phyloP scores from a whole-genome alignment of 2,329 filamentous ascomycete species.

The Beauveria sp. region DNA sequence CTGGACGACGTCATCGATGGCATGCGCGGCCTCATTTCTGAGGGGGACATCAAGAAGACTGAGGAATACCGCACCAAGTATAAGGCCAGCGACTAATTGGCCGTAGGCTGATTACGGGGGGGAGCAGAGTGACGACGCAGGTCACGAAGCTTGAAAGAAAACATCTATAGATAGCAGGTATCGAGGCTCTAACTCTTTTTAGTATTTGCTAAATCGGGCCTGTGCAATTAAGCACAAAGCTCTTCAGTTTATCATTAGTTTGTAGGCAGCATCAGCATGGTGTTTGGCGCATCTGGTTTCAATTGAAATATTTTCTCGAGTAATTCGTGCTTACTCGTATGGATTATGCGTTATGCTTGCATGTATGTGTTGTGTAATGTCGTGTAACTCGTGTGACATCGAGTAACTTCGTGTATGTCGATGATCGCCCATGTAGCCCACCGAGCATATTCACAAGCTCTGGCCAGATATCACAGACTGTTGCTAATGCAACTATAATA shows the following conservation, averaged over 20 bases:
- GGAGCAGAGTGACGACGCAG: not conserved
- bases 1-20: constrained; percentile 75
- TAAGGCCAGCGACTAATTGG: constrained; percentile 49
- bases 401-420: not conserved
- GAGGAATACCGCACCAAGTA: constrained; percentile 66
- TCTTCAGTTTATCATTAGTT: constrained; percentile 5
- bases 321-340: not conserved
- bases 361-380: not conserved
- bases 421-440: not conserved
- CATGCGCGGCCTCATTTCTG: constrained; percentile 53
- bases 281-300: constrained; percentile 6
- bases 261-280: constrained; percentile 9
- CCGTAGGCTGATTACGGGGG: not conserved
- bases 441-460: not conserved
- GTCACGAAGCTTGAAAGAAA: not conserved
- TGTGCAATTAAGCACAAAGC: not conserved
- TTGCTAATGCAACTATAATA: not conserved
- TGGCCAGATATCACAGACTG: not conserved
- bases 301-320: not conserved
- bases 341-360: not conserved
- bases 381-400: too few species aligned
- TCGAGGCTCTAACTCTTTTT: not conserved
- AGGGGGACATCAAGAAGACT: constrained; percentile 57
- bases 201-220: not conserved
- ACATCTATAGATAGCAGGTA: constrained; percentile 5